These are phyloP conservation scores for Phytophthora megakarya DNA, from an alignment of 352 stramenopile species.

Conservation along the genomic window DNA sequence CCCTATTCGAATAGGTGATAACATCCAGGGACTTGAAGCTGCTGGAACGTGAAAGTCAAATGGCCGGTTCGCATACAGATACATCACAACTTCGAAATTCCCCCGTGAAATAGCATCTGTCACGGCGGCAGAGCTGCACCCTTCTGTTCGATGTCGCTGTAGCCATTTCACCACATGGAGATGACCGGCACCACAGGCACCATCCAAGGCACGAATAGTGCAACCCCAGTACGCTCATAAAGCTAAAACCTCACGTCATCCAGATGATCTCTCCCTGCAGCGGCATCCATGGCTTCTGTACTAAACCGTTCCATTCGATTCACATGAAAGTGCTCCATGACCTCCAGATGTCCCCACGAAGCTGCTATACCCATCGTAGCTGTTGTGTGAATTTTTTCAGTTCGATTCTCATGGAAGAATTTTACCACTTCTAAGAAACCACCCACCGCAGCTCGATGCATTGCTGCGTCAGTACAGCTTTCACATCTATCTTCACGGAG, in stretches of 20 bases:
- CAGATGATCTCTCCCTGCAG: constrained; percentile 8
- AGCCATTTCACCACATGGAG: constrained; percentile 18
- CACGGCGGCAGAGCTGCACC: constrained; percentile 10
- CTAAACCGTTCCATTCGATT: neutral
- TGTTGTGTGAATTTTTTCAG: neutral
- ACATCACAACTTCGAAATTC: constrained; percentile 23
- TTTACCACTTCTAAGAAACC: constrained; percentile 1
- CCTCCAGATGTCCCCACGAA: neutral
- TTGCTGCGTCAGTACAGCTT: neutral
- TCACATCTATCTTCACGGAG: constrained; percentile 3
- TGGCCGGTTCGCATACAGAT: constrained; percentile 5
- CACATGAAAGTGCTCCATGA: neutral
- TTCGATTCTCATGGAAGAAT: neutral
- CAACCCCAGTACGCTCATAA: constrained; percentile 12
- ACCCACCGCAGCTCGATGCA: constrained; percentile 6
- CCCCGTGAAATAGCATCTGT: constrained; percentile 14
- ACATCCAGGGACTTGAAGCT: constrained; percentile 10
- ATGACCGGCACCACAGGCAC: constrained; percentile 13
- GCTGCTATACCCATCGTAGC: neutral
- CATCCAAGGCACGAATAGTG: constrained; percentile 16
- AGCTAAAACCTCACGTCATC: constrained; percentile 25
- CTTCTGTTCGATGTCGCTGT: constrained; percentile 10
- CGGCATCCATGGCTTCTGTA: constrained; percentile 4
- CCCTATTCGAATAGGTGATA: constrained; percentile 10
- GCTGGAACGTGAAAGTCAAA: constrained; percentile 7